Percentiles rank a stretch among this genome's conserved stretches.
Conservation (phyloP, 768 basidiomycete genomes). For the Hydnum rufescens region DNA sequence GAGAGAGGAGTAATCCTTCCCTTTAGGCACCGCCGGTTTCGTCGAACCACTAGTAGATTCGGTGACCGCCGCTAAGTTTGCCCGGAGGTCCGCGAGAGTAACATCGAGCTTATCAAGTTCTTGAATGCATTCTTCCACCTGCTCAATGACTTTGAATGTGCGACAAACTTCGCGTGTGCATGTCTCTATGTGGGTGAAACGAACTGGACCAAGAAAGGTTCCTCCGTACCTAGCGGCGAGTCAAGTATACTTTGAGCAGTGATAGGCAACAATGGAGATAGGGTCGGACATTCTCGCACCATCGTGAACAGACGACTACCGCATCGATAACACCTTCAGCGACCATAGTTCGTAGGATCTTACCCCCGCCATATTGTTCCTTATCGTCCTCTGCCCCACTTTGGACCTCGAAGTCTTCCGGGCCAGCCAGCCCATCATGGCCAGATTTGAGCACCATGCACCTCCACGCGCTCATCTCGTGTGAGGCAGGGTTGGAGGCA, state of each 20-base stretch:
- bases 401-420: constrained; percentile 54
- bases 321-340: constrained; percentile 53
- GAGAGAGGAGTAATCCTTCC: constrained; percentile 29
- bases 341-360: constrained; percentile 47
- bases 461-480: constrained; percentile 64
- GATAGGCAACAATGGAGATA: neutral
- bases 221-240: constrained; percentile 47
- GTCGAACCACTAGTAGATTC: neutral
- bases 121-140: constrained; percentile 39
- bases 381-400: constrained; percentile 55
- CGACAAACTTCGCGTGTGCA: constrained; percentile 58
- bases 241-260: neutral
- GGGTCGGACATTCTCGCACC: constrained; percentile 24
- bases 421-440: constrained; percentile 41
- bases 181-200: constrained; percentile 61
- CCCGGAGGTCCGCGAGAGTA: neutral
- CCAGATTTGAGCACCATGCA: constrained; percentile 53
- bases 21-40: constrained; percentile 25
- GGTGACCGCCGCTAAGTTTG: neutral
- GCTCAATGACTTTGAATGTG: constrained; percentile 43
- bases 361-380: constrained; percentile 49
- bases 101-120: constrained; percentile 40
- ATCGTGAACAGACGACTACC: constrained; percentile 59
- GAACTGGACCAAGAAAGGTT: constrained; percentile 49
- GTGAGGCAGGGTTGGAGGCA: constrained; percentile 35